These are phyloP conservation scores for Cichorium intybus DNA, from an alignment of 140 eudicot species.

Conservation along the genomic window DNA sequence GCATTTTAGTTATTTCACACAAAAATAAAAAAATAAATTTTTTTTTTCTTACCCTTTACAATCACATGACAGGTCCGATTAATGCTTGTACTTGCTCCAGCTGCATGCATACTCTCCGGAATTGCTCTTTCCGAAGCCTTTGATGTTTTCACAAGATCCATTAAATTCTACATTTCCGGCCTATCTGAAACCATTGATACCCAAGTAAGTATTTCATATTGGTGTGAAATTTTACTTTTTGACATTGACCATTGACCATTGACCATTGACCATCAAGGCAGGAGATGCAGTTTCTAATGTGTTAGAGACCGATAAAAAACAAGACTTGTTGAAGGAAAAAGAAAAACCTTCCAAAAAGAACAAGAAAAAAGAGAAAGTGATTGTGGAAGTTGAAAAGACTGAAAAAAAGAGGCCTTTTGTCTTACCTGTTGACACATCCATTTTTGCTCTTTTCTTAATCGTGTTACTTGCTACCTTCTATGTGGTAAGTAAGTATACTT, in stretches of 20 bases:
- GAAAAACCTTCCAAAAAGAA: slow-evolving; percentile 67
- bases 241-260: neutral
- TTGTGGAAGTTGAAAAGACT: slow-evolving; percentile 42
- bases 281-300: slow-evolving; percentile 58
- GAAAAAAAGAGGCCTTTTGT: slow-evolving; percentile 68
- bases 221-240: too few relatives aligned
- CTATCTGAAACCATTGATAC: slow-evolving; percentile 31
- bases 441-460: slow-evolving; percentile 72
- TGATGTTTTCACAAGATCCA: slow-evolving; percentile 78
- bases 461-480: slow-evolving; percentile 86
- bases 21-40: too few relatives aligned
- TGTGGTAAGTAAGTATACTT: slow-evolving; percentile 68
- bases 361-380: slow-evolving; percentile 86
- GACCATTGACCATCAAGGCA: slow-evolving; percentile 35
- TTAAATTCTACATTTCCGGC: slow-evolving; percentile 62
- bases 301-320: slow-evolving; percentile 61
- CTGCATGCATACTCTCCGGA: slow-evolving; percentile 98
- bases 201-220: slow-evolving; percentile 56
- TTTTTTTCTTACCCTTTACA: slow-evolving; percentile 3
- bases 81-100: slow-evolving; percentile 99
- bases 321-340: slow-evolving; percentile 63
- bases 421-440: slow-evolving; percentile 83
- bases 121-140: slow-evolving; percentile 98
- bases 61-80: slow-evolving; percentile 68
- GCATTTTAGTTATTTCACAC: slow-evolving; percentile 1